A percentile compares a stretch with the other conserved stretches of the same genome.
Conservation (phyloP, 2,329 filamentous ascomycete species). For the Verticillium nonalfalfae region DNA sequence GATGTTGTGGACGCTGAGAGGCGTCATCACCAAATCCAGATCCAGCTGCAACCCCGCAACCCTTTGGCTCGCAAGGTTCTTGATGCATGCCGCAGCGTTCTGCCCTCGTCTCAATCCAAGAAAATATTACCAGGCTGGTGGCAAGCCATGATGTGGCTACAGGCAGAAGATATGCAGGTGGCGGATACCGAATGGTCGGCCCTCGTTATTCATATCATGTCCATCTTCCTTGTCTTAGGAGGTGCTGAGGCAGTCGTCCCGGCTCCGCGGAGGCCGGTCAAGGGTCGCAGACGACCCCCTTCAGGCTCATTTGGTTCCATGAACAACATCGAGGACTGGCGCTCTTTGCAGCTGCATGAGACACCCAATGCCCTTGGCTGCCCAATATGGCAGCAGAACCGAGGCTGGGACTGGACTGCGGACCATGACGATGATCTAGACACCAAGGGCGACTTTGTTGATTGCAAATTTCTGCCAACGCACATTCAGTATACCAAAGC, state of each 20-base stretch:
- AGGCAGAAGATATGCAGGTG: constrained; percentile 35
- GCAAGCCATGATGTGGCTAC: constrained; percentile 66
- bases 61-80: constrained; percentile 56
- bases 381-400: constrained; percentile 53
- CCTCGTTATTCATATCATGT: constrained; percentile 56
- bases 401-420: constrained; percentile 66
- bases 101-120: constrained; percentile 52
- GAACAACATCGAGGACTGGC: constrained; percentile 37
- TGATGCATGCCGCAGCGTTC: constrained; percentile 55
- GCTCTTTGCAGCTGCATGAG: constrained; percentile 37
- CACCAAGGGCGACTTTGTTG: constrained; percentile 7
- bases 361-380: constrained; percentile 40
- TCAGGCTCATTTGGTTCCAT: constrained; percentile 29
- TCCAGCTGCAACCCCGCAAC: constrained; percentile 60
- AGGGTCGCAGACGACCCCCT: constrained; percentile 21
- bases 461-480: constrained; percentile 36
- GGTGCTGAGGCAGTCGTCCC: constrained; percentile 19
- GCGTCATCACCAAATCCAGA: constrained; percentile 58
- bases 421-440: constrained; percentile 41
- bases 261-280: constrained; percentile 18
- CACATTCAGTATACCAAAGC: constrained; percentile 56
- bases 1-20: constrained; percentile 60
- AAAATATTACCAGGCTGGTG: constrained; percentile 66
- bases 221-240: constrained; percentile 46
- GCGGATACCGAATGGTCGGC: constrained; percentile 64